A percentile compares a stretch with the other conserved stretches of the same genome.
These are phyloP conservation scores for Caryopteris hybrid DNA, from an alignment of 305 asterid species.

Conservation along the genomic window DNA sequence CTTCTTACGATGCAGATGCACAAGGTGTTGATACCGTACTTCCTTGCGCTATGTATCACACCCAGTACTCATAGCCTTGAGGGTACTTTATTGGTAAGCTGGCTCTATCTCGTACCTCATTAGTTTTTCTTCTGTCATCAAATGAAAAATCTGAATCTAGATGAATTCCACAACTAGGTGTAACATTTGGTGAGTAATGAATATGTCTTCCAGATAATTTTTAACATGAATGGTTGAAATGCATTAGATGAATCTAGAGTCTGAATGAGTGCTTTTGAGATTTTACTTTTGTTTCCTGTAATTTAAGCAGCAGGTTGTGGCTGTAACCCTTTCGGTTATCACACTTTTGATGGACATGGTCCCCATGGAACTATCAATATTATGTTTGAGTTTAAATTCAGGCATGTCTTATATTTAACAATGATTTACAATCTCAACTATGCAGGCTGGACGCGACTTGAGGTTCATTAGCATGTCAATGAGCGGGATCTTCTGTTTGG, in stretches of 20 bases:
- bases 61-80: slow-evolving; percentile 95
- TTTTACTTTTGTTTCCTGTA: background rate
- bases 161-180: background rate
- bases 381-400: slow-evolving; percentile 1
- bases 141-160: background rate
- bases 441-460: slow-evolving; percentile 94
- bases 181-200: background rate
- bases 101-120: slow-evolving; percentile 17
- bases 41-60: slow-evolving; percentile 70
- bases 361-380: background rate
- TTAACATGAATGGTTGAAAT: background rate
- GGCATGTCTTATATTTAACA: slow-evolving; percentile 3
- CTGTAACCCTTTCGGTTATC: background rate
- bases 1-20: slow-evolving; percentile 67
- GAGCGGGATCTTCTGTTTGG: slow-evolving; percentile 61
- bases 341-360: background rate
- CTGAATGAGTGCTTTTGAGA: background rate
- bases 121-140: background rate
- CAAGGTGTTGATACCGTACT: slow-evolving; percentile 77
- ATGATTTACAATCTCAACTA: background rate
- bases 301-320: background rate
- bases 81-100: slow-evolving; percentile 82
- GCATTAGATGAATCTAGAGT: too few relatives aligned
- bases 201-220: background rate
- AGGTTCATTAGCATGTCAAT: slow-evolving; percentile 77